phyloP scores from a whole-genome alignment of 2,329 filamentous ascomycete species.

The Diaporthe velutina region DNA sequence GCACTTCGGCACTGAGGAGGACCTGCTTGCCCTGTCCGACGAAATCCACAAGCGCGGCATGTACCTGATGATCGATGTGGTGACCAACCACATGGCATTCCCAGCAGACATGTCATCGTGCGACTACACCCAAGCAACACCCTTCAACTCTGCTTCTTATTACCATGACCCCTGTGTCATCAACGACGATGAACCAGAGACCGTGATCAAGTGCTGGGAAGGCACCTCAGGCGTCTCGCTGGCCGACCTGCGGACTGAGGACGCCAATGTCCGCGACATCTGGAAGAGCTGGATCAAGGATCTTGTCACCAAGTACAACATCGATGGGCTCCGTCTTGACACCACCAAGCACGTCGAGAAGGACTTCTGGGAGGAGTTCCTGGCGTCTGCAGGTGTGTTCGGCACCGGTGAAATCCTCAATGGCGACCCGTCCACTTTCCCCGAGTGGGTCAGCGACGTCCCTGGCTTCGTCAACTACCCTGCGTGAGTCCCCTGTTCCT shows the following conservation, averaged over 20 bases:
- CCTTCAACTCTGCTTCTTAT: conserved; percentile 45
- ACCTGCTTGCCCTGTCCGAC: conserved; percentile 5
- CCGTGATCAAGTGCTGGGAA: conserved; percentile 28
- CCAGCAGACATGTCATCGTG: conserved; percentile 44
- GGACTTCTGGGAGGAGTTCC: conserved; percentile 64
- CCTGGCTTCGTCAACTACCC: conserved; percentile 68
- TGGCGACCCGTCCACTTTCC: conserved; percentile 61
- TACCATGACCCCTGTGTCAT: conserved; percentile 40
- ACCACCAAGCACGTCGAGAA: conserved; percentile 69
- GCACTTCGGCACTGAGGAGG: conserved; percentile 25
- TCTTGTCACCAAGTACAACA: conserved; percentile 68
- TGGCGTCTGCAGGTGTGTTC: conserved; percentile 65
- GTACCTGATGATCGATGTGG: conserved; percentile 73
- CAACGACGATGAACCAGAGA: neutral
- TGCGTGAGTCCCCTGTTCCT: conserved; percentile 52
- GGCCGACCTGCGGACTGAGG: conserved; percentile 70
- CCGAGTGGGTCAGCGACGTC: conserved; percentile 62
- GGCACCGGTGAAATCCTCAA: conserved; percentile 70
- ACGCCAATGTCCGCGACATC: conserved; percentile 58
- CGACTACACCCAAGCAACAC: conserved; percentile 42
- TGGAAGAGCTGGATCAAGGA: conserved; percentile 68
- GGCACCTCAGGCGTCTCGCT: conserved; percentile 44
- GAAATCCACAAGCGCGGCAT: conserved; percentile 46
- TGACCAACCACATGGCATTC: conserved; percentile 65
- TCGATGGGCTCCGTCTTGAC: conserved; percentile 70